phyloP scores from a whole-genome alignment of 1,284 basidiomycete species.

The Pulveroboletus sp. region DNA sequence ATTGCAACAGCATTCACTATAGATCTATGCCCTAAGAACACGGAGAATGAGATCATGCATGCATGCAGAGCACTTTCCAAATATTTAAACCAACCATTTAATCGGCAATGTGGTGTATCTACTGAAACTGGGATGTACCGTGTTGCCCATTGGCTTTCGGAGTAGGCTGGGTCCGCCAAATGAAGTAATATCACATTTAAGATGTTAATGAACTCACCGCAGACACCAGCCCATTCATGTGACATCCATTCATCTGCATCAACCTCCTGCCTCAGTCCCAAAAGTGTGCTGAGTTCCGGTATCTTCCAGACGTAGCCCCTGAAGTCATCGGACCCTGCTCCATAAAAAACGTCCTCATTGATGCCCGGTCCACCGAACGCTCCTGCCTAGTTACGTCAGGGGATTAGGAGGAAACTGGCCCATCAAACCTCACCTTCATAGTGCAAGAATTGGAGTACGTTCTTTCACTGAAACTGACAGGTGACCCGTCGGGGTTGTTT shows the following conservation, averaged over 20 bases:
- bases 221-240: slow-evolving; percentile 30
- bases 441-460: slow-evolving; percentile 72
- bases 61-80: not conserved
- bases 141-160: slow-evolving; percentile 32
- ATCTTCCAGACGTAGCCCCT: slow-evolving; percentile 77
- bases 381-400: slow-evolving; percentile 52
- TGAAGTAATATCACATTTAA: slow-evolving; percentile 6
- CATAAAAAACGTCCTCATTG: slow-evolving; percentile 56
- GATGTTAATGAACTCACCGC: slow-evolving; percentile 35
- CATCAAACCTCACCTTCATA: slow-evolving; percentile 53
- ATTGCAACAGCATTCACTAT: slow-evolving; percentile 71
- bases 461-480: slow-evolving; percentile 40
- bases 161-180: slow-evolving; percentile 41
- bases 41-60: slow-evolving; percentile 5
- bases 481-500: slow-evolving; percentile 50
- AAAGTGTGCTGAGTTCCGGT: slow-evolving; percentile 45
- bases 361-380: slow-evolving; percentile 61
- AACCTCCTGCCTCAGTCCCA: slow-evolving; percentile 42
- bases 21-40: slow-evolving; percentile 56
- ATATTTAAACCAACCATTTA: slow-evolving; percentile 44
- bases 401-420: not conserved
- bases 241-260: slow-evolving; percentile 42
- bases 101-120: slow-evolving; percentile 49
- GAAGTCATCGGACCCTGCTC: slow-evolving; percentile 78
- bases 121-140: slow-evolving; percentile 55